phyloP scores from a whole-genome alignment of 495 filamentous ascomycete genomes.

The Chaetomidium leptoderma region DNA sequence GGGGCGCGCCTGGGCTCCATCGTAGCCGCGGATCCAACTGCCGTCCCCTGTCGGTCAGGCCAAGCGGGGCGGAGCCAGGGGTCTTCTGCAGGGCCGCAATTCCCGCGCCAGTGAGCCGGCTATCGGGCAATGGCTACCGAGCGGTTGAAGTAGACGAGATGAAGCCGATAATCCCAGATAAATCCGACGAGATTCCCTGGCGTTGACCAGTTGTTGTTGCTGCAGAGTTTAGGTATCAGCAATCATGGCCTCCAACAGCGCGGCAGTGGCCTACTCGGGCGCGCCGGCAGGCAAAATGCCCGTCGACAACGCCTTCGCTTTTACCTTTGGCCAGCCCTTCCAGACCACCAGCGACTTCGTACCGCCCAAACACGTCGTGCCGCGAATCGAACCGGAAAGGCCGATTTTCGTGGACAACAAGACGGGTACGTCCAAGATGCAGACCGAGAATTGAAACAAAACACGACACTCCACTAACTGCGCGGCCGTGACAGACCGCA shows the following conservation, averaged over 20 bases:
- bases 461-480: no score
- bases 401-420: conserved; percentile 33
- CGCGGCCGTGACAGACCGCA: conserved; percentile 22
- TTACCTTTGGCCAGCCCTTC: conserved; percentile 32
- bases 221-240: background rate
- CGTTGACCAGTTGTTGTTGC: no score
- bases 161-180: background rate
- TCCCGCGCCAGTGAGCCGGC: conserved; percentile 13
- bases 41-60: conserved; percentile 1
- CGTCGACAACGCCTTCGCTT: conserved; percentile 24
- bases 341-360: conserved; percentile 20
- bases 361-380: conserved; percentile 21
- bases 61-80: conserved; percentile 7
- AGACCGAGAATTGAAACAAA: background rate
- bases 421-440: conserved; percentile 16
- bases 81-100: background rate
- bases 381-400: conserved; percentile 21
- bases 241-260: conserved; percentile 7
- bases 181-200: conserved; percentile 1
- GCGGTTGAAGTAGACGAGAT: background rate
- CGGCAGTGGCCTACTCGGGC: conserved; percentile 19
- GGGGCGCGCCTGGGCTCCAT: background rate
- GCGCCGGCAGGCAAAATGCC: conserved; percentile 25
- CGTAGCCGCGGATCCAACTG: conserved; percentile 5
- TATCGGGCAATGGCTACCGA: conserved; percentile 17